These are phyloP conservation scores for Kodamaea sagamina DNA, from an alignment of 805 yeast species.

Conservation along the genomic window DNA sequence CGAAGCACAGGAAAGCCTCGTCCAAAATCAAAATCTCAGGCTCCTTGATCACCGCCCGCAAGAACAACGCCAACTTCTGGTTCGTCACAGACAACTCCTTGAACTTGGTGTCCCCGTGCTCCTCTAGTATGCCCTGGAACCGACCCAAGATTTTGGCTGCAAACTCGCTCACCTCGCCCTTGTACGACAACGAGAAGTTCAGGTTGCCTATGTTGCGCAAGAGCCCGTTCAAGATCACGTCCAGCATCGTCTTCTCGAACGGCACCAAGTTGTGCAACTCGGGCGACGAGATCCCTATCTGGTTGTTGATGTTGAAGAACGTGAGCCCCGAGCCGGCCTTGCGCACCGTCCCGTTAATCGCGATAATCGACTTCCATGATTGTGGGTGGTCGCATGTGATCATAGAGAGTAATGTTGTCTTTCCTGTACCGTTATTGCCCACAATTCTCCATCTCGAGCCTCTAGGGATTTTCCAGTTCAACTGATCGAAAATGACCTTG, in stretches of 20 bases:
- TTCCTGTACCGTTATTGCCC: constrained; percentile 93
- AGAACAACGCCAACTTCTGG: constrained; percentile 75
- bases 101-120: constrained; percentile 45
- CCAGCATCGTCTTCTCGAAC: constrained; percentile 45
- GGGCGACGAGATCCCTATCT: constrained; percentile 88
- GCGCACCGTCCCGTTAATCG: constrained; percentile 65
- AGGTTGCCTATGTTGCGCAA: constrained; percentile 58
- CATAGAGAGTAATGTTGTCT: constrained; percentile 81
- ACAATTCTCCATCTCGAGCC: constrained; percentile 88
- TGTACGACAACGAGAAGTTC: constrained; percentile 48
- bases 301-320: constrained; percentile 74
- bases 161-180: constrained; percentile 19
- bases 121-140: constrained; percentile 34
- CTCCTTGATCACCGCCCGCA: constrained; percentile 73
- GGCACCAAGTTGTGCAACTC: constrained; percentile 92
- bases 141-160: constrained; percentile 22
- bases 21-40: constrained; percentile 83
- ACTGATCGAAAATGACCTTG: constrained; percentile 55
- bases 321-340: constrained; percentile 70
- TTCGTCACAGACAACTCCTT: constrained; percentile 61
- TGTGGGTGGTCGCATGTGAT: constrained; percentile 96
- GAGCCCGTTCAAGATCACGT: constrained; percentile 73
- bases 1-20: constrained; percentile 93
- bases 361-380: constrained; percentile 77
- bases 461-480: constrained; percentile 63